phyloP scores from a whole-genome alignment of 2,329 filamentous ascomycete species.

The Capronia americana region DNA sequence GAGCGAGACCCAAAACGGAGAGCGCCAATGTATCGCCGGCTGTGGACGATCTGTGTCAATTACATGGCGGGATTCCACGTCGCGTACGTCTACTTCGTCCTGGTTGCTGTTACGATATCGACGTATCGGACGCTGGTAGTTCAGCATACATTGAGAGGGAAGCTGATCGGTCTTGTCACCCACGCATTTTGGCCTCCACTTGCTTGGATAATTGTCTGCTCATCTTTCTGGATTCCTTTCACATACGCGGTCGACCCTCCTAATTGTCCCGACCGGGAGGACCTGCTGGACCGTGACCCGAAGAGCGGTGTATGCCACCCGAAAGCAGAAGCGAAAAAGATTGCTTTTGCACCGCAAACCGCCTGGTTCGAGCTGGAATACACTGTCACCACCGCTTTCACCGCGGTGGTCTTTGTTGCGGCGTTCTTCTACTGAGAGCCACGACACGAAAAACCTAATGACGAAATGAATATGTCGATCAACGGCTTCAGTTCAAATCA shows the following conservation, averaged over 20 bases:
- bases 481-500: conserved; percentile 16
- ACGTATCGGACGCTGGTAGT: conserved; percentile 59
- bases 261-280: conserved; percentile 62
- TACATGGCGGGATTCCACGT: conserved; percentile 64
- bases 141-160: conserved; percentile 47
- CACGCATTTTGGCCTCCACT: conserved; percentile 61
- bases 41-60: conserved; percentile 62
- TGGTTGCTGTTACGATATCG: conserved; percentile 58
- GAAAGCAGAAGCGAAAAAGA: conserved; percentile 58
- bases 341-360: conserved; percentile 60
- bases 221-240: conserved; percentile 64
- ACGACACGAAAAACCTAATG: conserved; percentile 9
- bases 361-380: conserved; percentile 65
- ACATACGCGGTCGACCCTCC: conserved; percentile 68
- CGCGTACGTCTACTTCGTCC: conserved; percentile 60
- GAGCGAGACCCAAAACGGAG: conserved; percentile 59
- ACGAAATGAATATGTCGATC: conserved; percentile 23
- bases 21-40: conserved; percentile 56
- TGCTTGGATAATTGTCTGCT: conserved; percentile 63
- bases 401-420: conserved; percentile 38
- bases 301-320: conserved; percentile 58
- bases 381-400: conserved; percentile 59
- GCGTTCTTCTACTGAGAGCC: conserved; percentile 25
- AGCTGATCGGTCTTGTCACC: conserved; percentile 62
- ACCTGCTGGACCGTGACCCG: conserved; percentile 62